Percentiles rank a stretch among this genome's conserved stretches.
Conservation (phyloP, 306 rosid genomes). For the Trifolium subterraneum region DNA sequence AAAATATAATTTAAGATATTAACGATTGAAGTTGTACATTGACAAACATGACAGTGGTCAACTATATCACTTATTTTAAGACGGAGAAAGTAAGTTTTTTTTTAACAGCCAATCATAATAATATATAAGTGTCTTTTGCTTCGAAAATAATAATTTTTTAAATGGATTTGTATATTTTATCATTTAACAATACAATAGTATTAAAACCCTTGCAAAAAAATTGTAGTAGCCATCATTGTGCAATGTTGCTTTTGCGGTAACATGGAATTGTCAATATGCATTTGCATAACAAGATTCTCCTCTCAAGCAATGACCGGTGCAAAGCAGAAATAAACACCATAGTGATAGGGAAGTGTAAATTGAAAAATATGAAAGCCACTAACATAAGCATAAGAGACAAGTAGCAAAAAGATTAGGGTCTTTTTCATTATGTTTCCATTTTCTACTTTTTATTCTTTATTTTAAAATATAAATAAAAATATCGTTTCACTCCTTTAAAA, state of each 20-base stretch:
- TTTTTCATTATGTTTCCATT: not conserved
- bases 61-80: too few relatives aligned
- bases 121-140: not conserved
- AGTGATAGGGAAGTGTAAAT: constrained; percentile 20
- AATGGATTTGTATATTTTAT: not conserved
- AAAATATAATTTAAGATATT: too few relatives aligned
- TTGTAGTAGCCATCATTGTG: constrained; percentile 30
- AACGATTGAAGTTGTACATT: too few relatives aligned
- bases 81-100: too few relatives aligned
- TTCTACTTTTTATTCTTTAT: not conserved
- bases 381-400: constrained; percentile 29
- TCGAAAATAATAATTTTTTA: too few relatives aligned
- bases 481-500: not conserved
- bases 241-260: not conserved
- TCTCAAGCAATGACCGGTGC: not conserved
- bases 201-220: too few relatives aligned
- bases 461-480: not conserved
- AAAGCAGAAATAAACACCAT: constrained; percentile 19
- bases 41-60: too few relatives aligned
- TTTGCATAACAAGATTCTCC: constrained; percentile 37
- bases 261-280: constrained; percentile 31
- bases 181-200: not conserved
- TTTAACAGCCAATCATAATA: too few relatives aligned
- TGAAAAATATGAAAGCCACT: not conserved
- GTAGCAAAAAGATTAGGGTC: constrained; percentile 24